Conservation (phyloP, 2,329 filamentous ascomycete species). For the Verticillium dahliae region DNA sequence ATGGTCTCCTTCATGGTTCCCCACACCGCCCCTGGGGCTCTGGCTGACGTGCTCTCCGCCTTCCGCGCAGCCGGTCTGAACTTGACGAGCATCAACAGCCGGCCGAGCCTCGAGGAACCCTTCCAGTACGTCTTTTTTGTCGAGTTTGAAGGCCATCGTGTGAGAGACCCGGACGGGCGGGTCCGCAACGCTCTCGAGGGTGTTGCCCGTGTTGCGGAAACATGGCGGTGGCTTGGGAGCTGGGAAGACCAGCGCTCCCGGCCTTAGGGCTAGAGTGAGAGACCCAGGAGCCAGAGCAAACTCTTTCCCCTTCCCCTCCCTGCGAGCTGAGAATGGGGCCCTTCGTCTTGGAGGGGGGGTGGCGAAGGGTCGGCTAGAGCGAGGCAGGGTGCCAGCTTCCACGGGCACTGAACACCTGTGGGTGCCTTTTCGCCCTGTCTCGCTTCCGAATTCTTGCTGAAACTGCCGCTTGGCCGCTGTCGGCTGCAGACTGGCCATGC, state of each 20-base stretch:
- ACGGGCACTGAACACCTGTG: background rate
- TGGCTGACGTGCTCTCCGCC: slow-evolving; percentile 73
- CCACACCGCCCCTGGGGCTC: slow-evolving; percentile 70
- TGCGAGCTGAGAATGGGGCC: background rate
- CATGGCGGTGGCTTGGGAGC: slow-evolving; percentile 64
- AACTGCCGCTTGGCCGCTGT: background rate
- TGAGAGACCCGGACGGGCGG: slow-evolving; percentile 44
- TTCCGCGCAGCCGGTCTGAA: slow-evolving; percentile 72
- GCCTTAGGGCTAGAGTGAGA: background rate
- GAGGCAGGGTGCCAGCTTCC: background rate
- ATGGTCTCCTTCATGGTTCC: slow-evolving; percentile 79
- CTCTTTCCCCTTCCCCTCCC: background rate
- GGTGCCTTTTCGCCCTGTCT: background rate
- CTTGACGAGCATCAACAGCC: slow-evolving; percentile 82
- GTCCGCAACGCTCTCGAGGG: slow-evolving; percentile 56
- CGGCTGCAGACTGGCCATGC: background rate
- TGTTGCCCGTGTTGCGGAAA: slow-evolving; percentile 50
- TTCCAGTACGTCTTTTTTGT: slow-evolving; percentile 97
- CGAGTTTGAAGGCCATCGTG: slow-evolving; percentile 67
- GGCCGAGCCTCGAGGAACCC: slow-evolving; percentile 65
- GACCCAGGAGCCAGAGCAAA: slow-evolving; percentile 11
- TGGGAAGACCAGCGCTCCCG: slow-evolving; percentile 45
- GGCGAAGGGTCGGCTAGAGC: background rate
- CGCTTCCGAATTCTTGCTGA: background rate
- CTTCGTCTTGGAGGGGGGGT: background rate